These are phyloP conservation scores for Candida morakotiae DNA, from an alignment of 805 yeast species.

Conservation along the genomic window DNA sequence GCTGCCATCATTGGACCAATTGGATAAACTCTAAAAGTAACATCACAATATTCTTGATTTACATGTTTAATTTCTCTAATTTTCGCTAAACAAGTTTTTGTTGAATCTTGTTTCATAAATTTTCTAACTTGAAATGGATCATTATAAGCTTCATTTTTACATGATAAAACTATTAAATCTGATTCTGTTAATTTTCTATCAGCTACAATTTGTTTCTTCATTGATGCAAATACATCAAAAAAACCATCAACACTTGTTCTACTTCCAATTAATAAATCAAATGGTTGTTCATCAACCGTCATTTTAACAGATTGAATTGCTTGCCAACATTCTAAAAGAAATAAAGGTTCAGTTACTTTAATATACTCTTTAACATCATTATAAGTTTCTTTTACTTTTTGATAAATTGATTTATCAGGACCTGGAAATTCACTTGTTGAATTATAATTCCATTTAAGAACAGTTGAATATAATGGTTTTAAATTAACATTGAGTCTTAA, in stretches of 20 bases:
- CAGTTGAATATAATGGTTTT: conserved; percentile 64
- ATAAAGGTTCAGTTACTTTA: conserved; percentile 68
- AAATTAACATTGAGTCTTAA: conserved; percentile 72
- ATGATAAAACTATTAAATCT: conserved; percentile 64
- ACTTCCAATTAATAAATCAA: conserved; percentile 68
- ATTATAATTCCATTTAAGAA: conserved; percentile 76
- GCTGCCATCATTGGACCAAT: conserved; percentile 48
- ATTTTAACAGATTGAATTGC: conserved; percentile 71
- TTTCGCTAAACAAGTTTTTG: conserved; percentile 72
- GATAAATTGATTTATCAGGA: conserved; percentile 39
- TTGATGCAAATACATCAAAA: conserved; percentile 78
- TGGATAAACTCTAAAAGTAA: conserved; percentile 67
- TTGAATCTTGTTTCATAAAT: conserved; percentile 24
- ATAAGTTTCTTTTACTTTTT: conserved; percentile 54
- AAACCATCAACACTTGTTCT: conserved; percentile 82
- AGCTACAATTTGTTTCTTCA: conserved; percentile 47
- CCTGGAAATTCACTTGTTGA: conserved; percentile 55
- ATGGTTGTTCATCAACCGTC: conserved; percentile 56
- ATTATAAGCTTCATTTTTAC: conserved; percentile 16
- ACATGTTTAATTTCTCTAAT: conserved; percentile 67
- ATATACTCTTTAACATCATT: conserved; percentile 60
- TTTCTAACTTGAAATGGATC: conserved; percentile 16
- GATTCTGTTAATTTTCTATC: conserved; percentile 64
- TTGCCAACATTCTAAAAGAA: conserved; percentile 92
- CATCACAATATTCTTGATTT: conserved; percentile 63